A percentile compares a stretch with the other conserved stretches of the same genome.
Evolutionary conservation across 352 stramenopile genomes (phyloP).

Genomic region (Phytophthora multivora): DNA sequence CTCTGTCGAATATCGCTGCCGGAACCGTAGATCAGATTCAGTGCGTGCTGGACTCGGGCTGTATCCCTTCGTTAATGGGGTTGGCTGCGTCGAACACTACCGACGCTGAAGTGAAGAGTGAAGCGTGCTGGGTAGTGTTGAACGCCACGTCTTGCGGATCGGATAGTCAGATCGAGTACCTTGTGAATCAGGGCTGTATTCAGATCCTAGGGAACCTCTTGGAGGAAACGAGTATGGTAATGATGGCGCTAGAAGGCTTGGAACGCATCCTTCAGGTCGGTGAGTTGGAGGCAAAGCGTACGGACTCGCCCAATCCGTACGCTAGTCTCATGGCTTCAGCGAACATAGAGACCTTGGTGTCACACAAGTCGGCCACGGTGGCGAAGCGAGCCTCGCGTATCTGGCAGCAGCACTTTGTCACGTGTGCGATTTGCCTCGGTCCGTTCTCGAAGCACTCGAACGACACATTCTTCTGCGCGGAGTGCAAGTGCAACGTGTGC

Average conservation of each 20-base stretch:
- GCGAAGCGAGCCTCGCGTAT: slow-evolving; percentile 96
- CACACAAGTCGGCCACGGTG: slow-evolving; percentile 94
- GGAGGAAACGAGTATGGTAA: slow-evolving; percentile 97
- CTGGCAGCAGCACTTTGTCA: slow-evolving; percentile 98
- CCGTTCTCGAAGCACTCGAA: slow-evolving; percentile 96
- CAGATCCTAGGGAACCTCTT: slow-evolving; percentile 92
- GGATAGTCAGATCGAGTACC: slow-evolving; percentile 94
- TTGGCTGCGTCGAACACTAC: slow-evolving; percentile 92
- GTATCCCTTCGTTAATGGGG: slow-evolving; percentile 94
- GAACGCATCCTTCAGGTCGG: slow-evolving; percentile 97
- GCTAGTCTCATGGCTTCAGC: slow-evolving; percentile 88
- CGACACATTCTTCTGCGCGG: slow-evolving; percentile 95
- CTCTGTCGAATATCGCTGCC: slow-evolving; percentile 97
- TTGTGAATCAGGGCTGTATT: slow-evolving; percentile 89
- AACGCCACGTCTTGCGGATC: slow-evolving; percentile 98
- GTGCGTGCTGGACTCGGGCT: slow-evolving; percentile 96
- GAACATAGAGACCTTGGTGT: slow-evolving; percentile 94
- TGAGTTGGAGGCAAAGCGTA: slow-evolving; percentile 87
- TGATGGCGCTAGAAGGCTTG: slow-evolving; percentile 98
- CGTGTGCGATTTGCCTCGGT: slow-evolving; percentile 95
- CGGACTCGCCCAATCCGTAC: slow-evolving; percentile 88
- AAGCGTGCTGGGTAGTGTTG: slow-evolving; percentile 98
- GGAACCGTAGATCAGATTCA: slow-evolving; percentile 98
- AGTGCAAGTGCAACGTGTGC: slow-evolving; percentile 99
- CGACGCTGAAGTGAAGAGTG: slow-evolving; percentile 96